Base-by-base conservation (phyloP, 2,329 filamentous ascomycete species). In the Aspergillus pseudoviridinutans region DNA sequence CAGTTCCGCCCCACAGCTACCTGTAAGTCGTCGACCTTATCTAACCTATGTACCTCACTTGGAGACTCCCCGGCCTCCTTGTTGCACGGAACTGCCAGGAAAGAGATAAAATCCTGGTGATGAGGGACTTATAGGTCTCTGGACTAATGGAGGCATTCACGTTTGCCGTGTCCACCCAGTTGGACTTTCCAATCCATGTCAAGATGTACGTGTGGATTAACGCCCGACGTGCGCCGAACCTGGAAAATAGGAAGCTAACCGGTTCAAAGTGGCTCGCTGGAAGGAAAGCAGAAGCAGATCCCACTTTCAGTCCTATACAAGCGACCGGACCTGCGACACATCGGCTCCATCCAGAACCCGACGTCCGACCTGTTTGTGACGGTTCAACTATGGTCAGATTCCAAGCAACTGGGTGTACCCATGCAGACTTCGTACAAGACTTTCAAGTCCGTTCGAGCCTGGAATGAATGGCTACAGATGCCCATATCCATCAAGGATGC, bases 401-500 rank as follows among this genome's bases (percentile, higher is more conserved):
- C 92, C 28, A 99, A 99, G 73, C 92, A 93, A 38, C 79, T 99
- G 64, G 95, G 92, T 0, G 90, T 97, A 1, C 90, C 92, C 0
- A 84, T 95, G 10, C 93, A 97, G 74, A 99, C 94, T 2, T 84
- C 91, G 25, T 97, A 97, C 77, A 96, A 92, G 70, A 79, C 91
- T 7, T 97, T 99, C 72, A 91, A 92, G 71, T 84, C 83, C 38
- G 86, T 57, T 29, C 66, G 68, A 58, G 87, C 86, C 70, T 97
- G 94, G 94, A 96, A 96, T 71, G 93, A 97, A 78, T 99, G 95
- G 94, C 84, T 99, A 28, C 86, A 88, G 32, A 79, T 99, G 42
- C 93, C 94, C 0, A 86, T 97, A 60, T 84, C 87, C 4, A 94
- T 97, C 74, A 87, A 90, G 60, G 88, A 89, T 58, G 83, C 96